Percentiles rank a stretch among this genome's conserved stretches.
phyloP scores from a whole-genome alignment of 2,329 filamentous ascomycete species.

The Botrytis squamosa region DNA sequence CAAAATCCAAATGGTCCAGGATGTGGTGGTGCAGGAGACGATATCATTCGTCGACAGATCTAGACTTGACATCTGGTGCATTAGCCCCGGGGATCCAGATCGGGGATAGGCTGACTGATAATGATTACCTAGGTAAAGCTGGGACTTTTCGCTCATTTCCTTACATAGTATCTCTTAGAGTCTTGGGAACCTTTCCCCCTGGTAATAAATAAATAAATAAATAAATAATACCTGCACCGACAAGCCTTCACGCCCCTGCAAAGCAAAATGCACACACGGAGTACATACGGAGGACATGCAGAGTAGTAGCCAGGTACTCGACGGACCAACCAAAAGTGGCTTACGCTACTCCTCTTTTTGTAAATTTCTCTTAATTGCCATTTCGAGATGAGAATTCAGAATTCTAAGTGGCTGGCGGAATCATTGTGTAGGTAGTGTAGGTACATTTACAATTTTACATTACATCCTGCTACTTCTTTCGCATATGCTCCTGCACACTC shows the following conservation, averaged over 20 bases:
- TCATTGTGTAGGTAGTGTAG: neutral
- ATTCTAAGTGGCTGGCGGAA: neutral
- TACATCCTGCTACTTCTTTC: neutral
- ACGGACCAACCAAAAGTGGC: neutral
- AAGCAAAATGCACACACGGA: neutral
- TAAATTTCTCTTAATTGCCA: constrained; percentile 4
- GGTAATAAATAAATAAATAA: neutral
- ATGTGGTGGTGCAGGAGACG: neutral
- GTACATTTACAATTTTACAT: neutral
- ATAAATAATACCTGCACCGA: neutral
- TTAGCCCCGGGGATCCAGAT: neutral
- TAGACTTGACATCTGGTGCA: neutral
- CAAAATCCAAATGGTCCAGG: neutral
- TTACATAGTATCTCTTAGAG: no score
- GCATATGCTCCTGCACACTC: neutral
- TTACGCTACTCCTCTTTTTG: neutral
- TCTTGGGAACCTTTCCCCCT: neutral
- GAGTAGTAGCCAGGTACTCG: neutral
- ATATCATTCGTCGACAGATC: neutral
- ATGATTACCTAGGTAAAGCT: neutral
- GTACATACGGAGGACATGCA: neutral
- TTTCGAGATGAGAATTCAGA: neutral
- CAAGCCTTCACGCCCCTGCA: neutral
- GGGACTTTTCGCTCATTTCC: neutral
- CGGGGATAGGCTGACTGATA: neutral